These are phyloP conservation scores for Coccomyxa subellipsoidea DNA, from an alignment of 163 green algal genomes.

Conservation along the genomic window DNA sequence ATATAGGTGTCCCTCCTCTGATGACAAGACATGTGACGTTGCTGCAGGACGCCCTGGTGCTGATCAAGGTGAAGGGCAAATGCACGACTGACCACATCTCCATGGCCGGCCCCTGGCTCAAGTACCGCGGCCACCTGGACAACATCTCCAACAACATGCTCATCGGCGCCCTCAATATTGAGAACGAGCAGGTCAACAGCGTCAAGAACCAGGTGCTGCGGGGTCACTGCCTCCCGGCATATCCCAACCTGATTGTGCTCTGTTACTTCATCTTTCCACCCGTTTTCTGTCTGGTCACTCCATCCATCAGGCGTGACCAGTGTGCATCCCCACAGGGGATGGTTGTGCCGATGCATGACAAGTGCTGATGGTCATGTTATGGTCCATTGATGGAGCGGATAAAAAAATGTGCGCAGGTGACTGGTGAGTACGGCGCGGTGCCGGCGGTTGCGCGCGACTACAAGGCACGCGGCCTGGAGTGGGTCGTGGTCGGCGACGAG, in stretches of 20 bases:
- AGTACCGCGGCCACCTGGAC: slow-evolving; percentile 94
- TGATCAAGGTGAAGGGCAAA: slow-evolving; percentile 96
- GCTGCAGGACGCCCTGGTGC: slow-evolving; percentile 49
- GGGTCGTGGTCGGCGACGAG: slow-evolving; percentile 96
- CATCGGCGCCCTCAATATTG: slow-evolving; percentile 85
- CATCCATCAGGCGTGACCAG: no score
- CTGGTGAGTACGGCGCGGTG: slow-evolving; percentile 78
- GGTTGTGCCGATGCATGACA: no score
- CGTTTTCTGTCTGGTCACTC: no score
- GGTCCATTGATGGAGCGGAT: no score
- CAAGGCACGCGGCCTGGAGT: slow-evolving; percentile 73
- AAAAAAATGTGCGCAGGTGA: slow-evolving; percentile 32
- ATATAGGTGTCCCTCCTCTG: background rate
- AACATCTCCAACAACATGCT: slow-evolving; percentile 99
- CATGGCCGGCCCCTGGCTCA: slow-evolving; percentile 97
- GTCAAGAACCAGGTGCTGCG: slow-evolving; percentile 67
- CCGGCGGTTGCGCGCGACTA: slow-evolving; percentile 78
- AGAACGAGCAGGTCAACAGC: slow-evolving; percentile 84
- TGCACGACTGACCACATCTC: slow-evolving; percentile 98
- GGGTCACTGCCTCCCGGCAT: no score
- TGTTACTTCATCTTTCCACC: no score
- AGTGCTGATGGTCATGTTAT: no score
- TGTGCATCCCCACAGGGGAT: no score
- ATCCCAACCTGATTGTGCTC: no score
- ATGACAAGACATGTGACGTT: background rate